Conservation (phyloP, 1,284 basidiomycete species). For the Salmacisia buchloeana region DNA sequence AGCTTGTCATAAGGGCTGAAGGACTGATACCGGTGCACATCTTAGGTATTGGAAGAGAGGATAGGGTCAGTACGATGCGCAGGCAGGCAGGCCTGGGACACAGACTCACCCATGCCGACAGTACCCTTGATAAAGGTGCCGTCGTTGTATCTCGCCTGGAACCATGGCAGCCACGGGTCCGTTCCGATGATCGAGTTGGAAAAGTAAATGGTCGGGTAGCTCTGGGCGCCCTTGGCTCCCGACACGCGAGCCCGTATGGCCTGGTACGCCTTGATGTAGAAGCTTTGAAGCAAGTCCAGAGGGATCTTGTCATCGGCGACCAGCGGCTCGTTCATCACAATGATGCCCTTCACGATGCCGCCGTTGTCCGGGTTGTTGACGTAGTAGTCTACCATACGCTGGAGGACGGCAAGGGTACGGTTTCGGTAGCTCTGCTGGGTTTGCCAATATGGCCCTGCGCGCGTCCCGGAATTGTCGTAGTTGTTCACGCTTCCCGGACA, state of each 20-base stretch:
- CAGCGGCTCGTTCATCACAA: conserved; percentile 9
- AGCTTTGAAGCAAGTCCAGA: conserved; percentile 34
- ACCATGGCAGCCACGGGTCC: neutral
- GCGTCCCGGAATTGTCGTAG: conserved; percentile 13
- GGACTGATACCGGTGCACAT: conserved; percentile 47
- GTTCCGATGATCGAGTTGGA: conserved; percentile 28
- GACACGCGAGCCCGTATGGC: conserved; percentile 27
- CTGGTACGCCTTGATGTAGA: conserved; percentile 42
- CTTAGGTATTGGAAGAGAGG: conserved; percentile 14
- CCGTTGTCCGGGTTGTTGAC: conserved; percentile 14
- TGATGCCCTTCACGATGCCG: conserved; percentile 22
- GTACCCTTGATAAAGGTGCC: conserved; percentile 2
- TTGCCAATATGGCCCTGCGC: conserved; percentile 1
- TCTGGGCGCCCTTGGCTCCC: conserved; percentile 14
- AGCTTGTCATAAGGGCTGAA: conserved; percentile 26
- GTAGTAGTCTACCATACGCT: conserved; percentile 8
- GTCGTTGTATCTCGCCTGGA: neutral
- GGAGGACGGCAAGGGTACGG: conserved; percentile 13
- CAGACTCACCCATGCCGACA: neutral
- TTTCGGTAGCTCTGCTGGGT: conserved; percentile 6
- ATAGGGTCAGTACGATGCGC: too few species aligned
- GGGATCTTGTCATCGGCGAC: conserved; percentile 20
- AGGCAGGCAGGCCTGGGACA: too few species aligned
- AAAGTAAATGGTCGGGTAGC: conserved; percentile 47
- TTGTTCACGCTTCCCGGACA: conserved; percentile 34